Base-by-base conservation (phyloP, 2,329 filamentous ascomycete genomes). In the Plectosphaerella sp. region DNA sequence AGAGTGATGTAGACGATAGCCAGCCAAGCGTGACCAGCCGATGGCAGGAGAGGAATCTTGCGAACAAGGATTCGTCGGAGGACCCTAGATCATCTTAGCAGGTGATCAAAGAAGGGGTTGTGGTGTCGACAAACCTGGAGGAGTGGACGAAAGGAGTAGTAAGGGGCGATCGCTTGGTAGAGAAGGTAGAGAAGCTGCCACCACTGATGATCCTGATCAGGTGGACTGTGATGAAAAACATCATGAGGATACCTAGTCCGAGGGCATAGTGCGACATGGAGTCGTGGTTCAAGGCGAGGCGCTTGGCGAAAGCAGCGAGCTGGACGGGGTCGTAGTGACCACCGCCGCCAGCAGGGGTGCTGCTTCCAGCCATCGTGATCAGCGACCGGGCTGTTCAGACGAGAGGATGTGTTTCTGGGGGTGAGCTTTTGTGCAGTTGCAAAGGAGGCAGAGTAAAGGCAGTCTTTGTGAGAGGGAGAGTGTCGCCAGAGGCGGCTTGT, bases 1-100 rank as follows among this genome's bases (percentile, higher is more conserved):
- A 72, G 59, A 5, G 56, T 58, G 7, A 69, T 11, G 35, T 70
- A 74, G 5, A 58, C 33, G 10, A 57, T 37, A 28, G 67, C 57
- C 9, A 69, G 43, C 9, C 60, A 46, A 0, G 61, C 59, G 52
- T 74, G 70, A 7, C 67, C 71, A 8, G 36, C 50, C 5, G 57
- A 58, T 3, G 57, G 57, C 2, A 58, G n/a, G 16, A 22, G 33
- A 18, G 53, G 51, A 6, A 51, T 45, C 49, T 58, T 58, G 42
- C 48, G 51, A 18, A 58, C 39, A 28, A 50, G 49, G 4, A 48
- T 24, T 33, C 49, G 51, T 18, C 57, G 49, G 16, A 57, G 12
- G 16, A 51, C n/a, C 28, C 57, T 58, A 24, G 9, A 22, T 22
- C 25, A 16, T 12, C 5, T 12, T 16, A 16, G 36, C 49, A 33